phyloP scores from a whole-genome alignment of 768 basidiomycete genomes.

The Boletus pseudopeckii region DNA sequence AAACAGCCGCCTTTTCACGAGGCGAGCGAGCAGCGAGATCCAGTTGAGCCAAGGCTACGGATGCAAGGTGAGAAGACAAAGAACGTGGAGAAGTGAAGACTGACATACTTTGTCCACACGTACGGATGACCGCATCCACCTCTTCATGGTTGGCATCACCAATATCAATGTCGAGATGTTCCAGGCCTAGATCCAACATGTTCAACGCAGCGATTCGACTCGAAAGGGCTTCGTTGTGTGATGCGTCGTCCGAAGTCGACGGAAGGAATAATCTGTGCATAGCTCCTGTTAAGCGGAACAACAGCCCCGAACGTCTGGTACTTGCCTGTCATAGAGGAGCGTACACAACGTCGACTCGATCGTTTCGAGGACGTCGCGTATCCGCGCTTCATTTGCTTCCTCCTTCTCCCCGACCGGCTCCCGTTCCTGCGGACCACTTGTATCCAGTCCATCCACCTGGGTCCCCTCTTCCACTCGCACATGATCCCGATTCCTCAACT shows the following conservation, averaged over 20 bases:
- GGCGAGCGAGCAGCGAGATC: slow-evolving; percentile 55
- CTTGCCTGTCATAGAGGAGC: slow-evolving; percentile 81
- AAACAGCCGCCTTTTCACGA: slow-evolving; percentile 70
- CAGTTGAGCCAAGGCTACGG: slow-evolving; percentile 52
- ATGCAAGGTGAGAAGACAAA: slow-evolving; percentile 27
- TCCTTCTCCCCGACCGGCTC: slow-evolving; percentile 16
- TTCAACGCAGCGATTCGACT: slow-evolving; percentile 89
- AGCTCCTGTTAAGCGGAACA: not conserved
- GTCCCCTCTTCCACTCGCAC: slow-evolving; percentile 3
- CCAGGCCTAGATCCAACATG: slow-evolving; percentile 81
- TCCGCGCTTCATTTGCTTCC: slow-evolving; percentile 39
- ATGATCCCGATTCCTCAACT: slow-evolving; percentile 40
- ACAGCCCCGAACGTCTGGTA: no score
- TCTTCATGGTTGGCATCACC: slow-evolving; percentile 44
- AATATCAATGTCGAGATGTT: slow-evolving; percentile 86
- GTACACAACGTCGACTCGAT: slow-evolving; percentile 72
- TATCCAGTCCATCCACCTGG: not conserved
- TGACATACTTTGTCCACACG: slow-evolving; percentile 71
- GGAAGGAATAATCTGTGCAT: slow-evolving; percentile 70
- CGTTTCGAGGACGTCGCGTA: slow-evolving; percentile 62
- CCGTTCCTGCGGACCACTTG: slow-evolving; percentile 16
- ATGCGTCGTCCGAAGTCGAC: slow-evolving; percentile 67
- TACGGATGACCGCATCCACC: slow-evolving; percentile 58
- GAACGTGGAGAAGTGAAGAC: not conserved
- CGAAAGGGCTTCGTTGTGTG: slow-evolving; percentile 87